Conservation (phyloP, 2,329 filamentous ascomycete species). For the Penicillium italicum region DNA sequence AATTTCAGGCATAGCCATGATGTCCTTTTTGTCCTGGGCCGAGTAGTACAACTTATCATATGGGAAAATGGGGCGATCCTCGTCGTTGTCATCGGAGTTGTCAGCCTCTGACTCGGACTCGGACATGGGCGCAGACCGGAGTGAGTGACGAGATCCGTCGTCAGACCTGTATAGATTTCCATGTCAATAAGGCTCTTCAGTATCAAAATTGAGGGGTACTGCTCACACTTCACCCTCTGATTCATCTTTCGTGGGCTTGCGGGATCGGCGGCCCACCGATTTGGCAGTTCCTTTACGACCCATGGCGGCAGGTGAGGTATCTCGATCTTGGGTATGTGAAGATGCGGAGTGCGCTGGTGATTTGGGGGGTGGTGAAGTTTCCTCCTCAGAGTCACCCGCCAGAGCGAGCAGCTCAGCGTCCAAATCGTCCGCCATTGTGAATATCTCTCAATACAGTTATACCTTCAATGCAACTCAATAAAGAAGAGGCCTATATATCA, state of each 20-base stretch:
- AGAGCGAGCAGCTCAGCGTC: conserved; percentile 93
- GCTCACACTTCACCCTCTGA: conserved; percentile 84
- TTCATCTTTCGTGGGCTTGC: conserved; percentile 57
- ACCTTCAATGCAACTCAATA: not conserved
- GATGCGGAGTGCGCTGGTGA: conserved; percentile 53
- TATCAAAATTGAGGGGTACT: not conserved
- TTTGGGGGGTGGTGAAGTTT: conserved; percentile 52
- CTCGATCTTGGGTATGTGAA: conserved; percentile 43
- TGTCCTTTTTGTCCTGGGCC: conserved; percentile 68
- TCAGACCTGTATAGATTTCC: conserved; percentile 56
- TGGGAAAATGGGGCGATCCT: conserved; percentile 62
- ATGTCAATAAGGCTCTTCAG: conserved; percentile 7
- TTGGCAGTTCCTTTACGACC: conserved; percentile 48
- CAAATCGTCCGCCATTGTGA: conserved; percentile 71
- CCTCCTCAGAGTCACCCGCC: conserved; percentile 64
- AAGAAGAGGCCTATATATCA: not conserved
- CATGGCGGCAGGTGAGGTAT: conserved; percentile 39
- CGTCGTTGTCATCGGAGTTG: conserved; percentile 47
- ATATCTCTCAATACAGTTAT: conserved; percentile 11
- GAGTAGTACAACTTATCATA: conserved; percentile 82
- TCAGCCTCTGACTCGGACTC: conserved; percentile 79
- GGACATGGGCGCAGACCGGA: conserved; percentile 83
- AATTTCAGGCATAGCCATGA: conserved; percentile 84
- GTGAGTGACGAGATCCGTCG: conserved; percentile 65
- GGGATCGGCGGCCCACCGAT: conserved; percentile 34